phyloP scores from a whole-genome alignment of 2,329 filamentous ascomycete species.

The Epichloe glyceriae region DNA sequence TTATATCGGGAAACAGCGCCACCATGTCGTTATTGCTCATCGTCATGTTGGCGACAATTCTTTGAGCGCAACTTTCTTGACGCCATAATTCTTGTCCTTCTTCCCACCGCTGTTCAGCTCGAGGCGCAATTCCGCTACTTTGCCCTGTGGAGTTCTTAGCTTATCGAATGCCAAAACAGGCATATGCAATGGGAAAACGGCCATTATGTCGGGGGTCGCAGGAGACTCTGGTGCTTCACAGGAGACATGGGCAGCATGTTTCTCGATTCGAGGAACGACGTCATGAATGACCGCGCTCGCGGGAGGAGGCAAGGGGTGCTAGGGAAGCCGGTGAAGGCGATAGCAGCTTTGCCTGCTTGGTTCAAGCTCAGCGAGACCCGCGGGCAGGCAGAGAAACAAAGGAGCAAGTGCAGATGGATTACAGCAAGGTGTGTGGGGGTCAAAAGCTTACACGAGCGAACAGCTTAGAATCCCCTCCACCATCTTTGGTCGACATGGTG shows the following conservation, averaged over 20 bases:
- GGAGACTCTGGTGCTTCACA: neutral
- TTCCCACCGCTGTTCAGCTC: constrained; percentile 90
- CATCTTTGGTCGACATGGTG: constrained; percentile 39
- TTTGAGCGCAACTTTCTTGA: constrained; percentile 98
- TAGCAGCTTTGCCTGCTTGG: neutral
- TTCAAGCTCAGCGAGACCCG: neutral
- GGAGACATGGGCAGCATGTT: neutral
- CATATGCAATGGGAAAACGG: constrained; percentile 42
- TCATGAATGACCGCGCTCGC: neutral
- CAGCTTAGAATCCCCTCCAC: constrained; percentile 95
- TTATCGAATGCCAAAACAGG: constrained; percentile 31
- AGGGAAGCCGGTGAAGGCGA: neutral
- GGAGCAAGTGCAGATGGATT: constrained; percentile 2
- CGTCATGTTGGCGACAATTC: constrained; percentile 99
- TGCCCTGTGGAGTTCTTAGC: constrained; percentile 67
- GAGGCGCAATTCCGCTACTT: constrained; percentile 90
- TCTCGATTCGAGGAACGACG: neutral
- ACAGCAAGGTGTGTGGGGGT: neutral
- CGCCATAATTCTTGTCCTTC: constrained; percentile 92
- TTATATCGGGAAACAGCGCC: constrained; percentile 86
- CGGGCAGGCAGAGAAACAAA: neutral
- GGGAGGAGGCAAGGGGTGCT: neutral
- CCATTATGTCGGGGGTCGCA: constrained; percentile 10
- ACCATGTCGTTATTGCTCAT: constrained; percentile 99
- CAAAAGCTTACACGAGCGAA: constrained; percentile 73